Conservation (phyloP, 1,139 yeast species). For the Wickerhamomyces sp. region DNA sequence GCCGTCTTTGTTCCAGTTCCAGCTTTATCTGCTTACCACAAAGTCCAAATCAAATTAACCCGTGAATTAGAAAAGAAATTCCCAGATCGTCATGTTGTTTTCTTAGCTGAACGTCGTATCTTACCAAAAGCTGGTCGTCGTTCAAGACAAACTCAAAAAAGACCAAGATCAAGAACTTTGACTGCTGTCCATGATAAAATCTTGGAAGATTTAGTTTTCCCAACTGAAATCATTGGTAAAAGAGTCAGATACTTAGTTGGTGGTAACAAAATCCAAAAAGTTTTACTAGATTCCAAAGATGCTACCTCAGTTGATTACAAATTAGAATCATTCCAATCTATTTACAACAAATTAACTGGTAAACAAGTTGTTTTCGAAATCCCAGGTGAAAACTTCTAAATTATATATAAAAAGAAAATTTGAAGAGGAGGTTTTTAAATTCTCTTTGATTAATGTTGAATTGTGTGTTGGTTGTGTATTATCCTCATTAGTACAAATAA, state of each 20-base stretch:
- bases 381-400: slow-evolving; percentile 72
- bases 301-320: slow-evolving; percentile 97
- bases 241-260: slow-evolving; percentile 99
- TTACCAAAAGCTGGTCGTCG: slow-evolving; percentile 93
- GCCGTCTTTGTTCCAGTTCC: slow-evolving; percentile 98
- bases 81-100: slow-evolving; percentile 99
- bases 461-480: slow-evolving; percentile 1
- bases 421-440: slow-evolving; percentile 3
- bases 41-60: slow-evolving; percentile 94
- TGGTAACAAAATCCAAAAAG: slow-evolving; percentile 98
- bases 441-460: neutral
- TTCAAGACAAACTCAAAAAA: slow-evolving; percentile 93
- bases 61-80: slow-evolving; percentile 99
- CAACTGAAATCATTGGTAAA: slow-evolving; percentile 98
- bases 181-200: slow-evolving; percentile 98
- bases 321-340: slow-evolving; percentile 99
- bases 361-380: slow-evolving; percentile 99
- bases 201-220: slow-evolving; percentile 99
- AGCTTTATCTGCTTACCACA: slow-evolving; percentile 89
- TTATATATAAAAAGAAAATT: slow-evolving; percentile 6
- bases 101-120: slow-evolving; percentile 99
- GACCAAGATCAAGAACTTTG: slow-evolving; percentile 99
- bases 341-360: slow-evolving; percentile 98
- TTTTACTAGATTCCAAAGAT: slow-evolving; percentile 97
- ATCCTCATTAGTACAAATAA: neutral